Base-by-base conservation (phyloP, 2,329 filamentous ascomycete species). In the Fusarium sp. region DNA sequence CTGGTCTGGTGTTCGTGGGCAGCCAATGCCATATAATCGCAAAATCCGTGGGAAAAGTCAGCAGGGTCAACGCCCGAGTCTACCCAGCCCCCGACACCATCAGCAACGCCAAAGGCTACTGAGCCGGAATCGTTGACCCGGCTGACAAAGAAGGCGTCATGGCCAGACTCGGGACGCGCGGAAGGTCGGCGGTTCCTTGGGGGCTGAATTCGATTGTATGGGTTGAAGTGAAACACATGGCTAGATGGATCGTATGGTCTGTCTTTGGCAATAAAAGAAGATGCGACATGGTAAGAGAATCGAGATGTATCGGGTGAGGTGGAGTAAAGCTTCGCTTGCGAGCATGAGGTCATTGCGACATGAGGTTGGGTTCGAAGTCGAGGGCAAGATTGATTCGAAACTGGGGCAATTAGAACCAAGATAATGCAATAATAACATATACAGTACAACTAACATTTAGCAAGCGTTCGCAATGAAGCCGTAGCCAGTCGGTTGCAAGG, bases 71-170 rank as follows among this genome's bases (percentile, higher is more conserved):
- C 91, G 44, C 94, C 94, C 38, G 92, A 95, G 73, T 97, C 92
- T 67, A 91, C 89, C 94, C 96, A 99, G 36, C 96, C 96, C 47
- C 96, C 96, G 1, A 99, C 96, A 12, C 96, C 96, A 77, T 99
- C 96, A 54, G 94, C 94, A 26, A 99, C 88, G 18, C 93, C 96
- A 72, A 99, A 91, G 1, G 94, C 93, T 12, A 97, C 87, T 40
- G 89, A 85, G 37, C 89, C 85, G 2, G 86, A 86, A 67, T 89
- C 87, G 52, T 92, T 92, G n/a, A 97, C 83, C 26, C 90, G 88
- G 76, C 91, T 88, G 73, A 96, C 91, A 80, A 99, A 99, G 83
- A 97, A 98, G 60, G 96, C 93, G 85, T 99, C 96, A 80, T 99
- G 94, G 16, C 96, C 96, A 51, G 92, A 96, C 61, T 89, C 91